Base-by-base conservation (phyloP, 192 early-diverging fungal genomes). In the Entophlyctis helioformis region DNA sequence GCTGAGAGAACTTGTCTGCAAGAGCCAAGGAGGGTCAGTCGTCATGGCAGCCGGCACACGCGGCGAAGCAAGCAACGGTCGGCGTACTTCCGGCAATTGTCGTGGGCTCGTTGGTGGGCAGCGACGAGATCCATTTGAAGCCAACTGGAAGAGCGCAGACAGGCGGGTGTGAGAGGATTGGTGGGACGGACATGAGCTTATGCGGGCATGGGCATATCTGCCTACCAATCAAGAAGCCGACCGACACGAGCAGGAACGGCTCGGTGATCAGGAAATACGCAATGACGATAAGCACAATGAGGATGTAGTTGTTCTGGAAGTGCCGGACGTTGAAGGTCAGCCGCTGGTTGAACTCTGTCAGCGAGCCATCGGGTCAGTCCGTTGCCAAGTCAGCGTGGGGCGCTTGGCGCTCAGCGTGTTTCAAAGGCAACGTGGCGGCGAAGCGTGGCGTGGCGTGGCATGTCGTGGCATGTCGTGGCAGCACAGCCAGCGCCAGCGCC, bases 301-400 rank as follows among this genome's bases (percentile, higher is more conserved):
- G 53, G 36, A 70, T 42, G 50, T 70, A 70, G 48, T 70, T 70
- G 42, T 66, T 66, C 45, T 63, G 56, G 43, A 63, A 70, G 53
- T 66, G 58, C 6, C 37, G 22, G 32, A 62, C 38, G 48, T 70
- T 70, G 56, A 62, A 59, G 21, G 54, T 53, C 18, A 51, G 25
- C 18, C 62, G 54, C 16, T 36, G 29, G 19, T 38, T 39, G 39
- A 62, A 70, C 12, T 46, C 59, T 48, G 42, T 13, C 19, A 51
- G n/a, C n/a, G n/a, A n/a, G n/a, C n/a, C n/a, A n/a, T n/a, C n/a
- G n/a, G n/a, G n/a, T n/a, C n/a, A n/a, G n/a, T n/a, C 31, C 1
- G 49, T n/a, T 23, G 16, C 22, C 26, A 27, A 22, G 26, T 13
- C 50, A 9, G 25, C 9, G 31, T 37, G 2, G 20, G 10, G 4